Percentiles rank a stretch among this genome's conserved stretches.
phyloP scores from a whole-genome alignment of 352 stramenopile genomes.

The Pythium dissotocum region DNA sequence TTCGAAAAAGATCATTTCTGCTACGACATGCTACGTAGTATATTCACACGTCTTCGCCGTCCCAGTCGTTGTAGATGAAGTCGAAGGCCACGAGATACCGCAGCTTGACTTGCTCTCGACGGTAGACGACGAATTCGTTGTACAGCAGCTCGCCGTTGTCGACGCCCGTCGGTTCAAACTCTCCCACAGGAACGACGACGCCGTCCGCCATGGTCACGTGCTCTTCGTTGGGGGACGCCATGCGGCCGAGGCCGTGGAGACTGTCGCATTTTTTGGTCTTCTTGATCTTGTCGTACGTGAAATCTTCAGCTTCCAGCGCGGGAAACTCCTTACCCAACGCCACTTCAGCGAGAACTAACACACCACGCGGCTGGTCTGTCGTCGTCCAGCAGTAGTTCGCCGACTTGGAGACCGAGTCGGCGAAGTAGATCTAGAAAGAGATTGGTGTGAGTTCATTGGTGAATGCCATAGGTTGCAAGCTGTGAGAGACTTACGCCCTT shows the following conservation, averaged over 20 bases:
- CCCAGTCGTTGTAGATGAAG: slow-evolving; percentile 43
- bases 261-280: slow-evolving; percentile 44
- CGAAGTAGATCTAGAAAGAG: slow-evolving; percentile 76
- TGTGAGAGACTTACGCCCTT: slow-evolving; percentile 60
- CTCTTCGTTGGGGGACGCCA: slow-evolving; percentile 46
- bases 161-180: slow-evolving; percentile 51
- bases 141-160: slow-evolving; percentile 56
- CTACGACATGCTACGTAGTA: neutral
- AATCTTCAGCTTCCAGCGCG: slow-evolving; percentile 51
- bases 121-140: slow-evolving; percentile 81
- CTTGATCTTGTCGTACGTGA: slow-evolving; percentile 50
- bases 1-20: too few species aligned
- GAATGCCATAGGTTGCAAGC: too few species aligned
- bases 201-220: slow-evolving; percentile 50
- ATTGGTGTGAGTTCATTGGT: neutral
- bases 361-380: slow-evolving; percentile 52
- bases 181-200: slow-evolving; percentile 55
- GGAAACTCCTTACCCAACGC: slow-evolving; percentile 51
- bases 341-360: slow-evolving; percentile 68
- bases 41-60: slow-evolving; percentile 13
- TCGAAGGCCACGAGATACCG: slow-evolving; percentile 61
- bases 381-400: slow-evolving; percentile 84
- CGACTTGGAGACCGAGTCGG: slow-evolving; percentile 79
- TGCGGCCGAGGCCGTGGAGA: slow-evolving; percentile 52
- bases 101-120: slow-evolving; percentile 62